Base-by-base conservation (phyloP, 1,284 basidiomycete genomes). In the Omphalotus olearius region DNA sequence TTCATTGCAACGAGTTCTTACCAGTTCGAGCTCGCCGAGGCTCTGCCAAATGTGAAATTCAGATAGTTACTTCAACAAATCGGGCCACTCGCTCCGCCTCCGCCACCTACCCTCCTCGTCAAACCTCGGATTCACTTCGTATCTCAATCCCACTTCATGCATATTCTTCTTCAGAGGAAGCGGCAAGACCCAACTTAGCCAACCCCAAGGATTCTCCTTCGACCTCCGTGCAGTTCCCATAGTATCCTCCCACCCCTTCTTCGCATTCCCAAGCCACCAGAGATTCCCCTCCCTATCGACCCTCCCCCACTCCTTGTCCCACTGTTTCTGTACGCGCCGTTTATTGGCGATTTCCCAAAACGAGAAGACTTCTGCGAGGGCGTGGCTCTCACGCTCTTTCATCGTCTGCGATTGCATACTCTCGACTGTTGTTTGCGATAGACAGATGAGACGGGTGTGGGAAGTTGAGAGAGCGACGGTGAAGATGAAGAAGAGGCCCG, bases 361-460 rank as follows among this genome's bases (percentile, higher is more conserved):
- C 25, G 66, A 59, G 54, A 47, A 41, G 11, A 60, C 56, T 18
- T 30, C 39, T 3, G 65, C 69, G 18, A 93, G 63, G 44, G 70
- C 63, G 3, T 63, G 66, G 3, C 72, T 63, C 63, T 93, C 92
- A 28, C 80, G 74, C 37, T 86, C 81, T 57, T 75, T 76, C 70
- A 87, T 79, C 13, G 69, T 62, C 25, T 71, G 74, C 18, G 80
- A 69, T 4, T 67, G 63, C 51, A 93, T 71, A 41, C 79, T 79
- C 68, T 96, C 93, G 49, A 95, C 83, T 0, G 92, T 95, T 23
- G 88, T 88, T 63, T 83, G 76, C 54, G 88, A 90, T 42, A 69
- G 58, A 41, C 76, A 57, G 46, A 89, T 78, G n/a, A 93, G 62
- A 20, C 73, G 68, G 13, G 79, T 62, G 61, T 96, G 93, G 3